These are phyloP conservation scores for Isoetes engelmannii DNA, from an alignment of 83 land plant genomes.

Conservation along the genomic window DNA sequence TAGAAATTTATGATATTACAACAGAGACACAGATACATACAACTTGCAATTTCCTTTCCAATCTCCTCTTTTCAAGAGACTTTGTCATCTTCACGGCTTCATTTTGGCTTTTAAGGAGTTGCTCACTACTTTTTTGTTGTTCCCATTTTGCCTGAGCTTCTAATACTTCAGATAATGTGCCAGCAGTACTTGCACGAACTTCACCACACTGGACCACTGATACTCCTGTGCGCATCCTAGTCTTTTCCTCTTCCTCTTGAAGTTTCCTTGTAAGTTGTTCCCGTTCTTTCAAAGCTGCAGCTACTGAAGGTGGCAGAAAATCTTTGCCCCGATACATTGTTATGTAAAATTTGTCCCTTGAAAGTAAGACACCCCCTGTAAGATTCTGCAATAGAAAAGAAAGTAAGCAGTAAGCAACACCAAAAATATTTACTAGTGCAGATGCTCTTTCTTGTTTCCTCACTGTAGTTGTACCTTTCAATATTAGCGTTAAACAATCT, in stretches of 20 bases:
- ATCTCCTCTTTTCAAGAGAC: slow-evolving; percentile 40
- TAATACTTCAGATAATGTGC: slow-evolving; percentile 59
- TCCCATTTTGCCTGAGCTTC: slow-evolving; percentile 75
- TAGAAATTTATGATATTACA: not conserved
- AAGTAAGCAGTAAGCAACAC: not conserved
- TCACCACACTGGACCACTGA: not conserved
- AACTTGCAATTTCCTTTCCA: slow-evolving; percentile 53
- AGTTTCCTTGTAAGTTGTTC: slow-evolving; percentile 57
- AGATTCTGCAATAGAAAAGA: slow-evolving; percentile 50
- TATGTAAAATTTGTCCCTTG: slow-evolving; percentile 78
- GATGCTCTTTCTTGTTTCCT: too few species aligned
- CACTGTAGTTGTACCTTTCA: too few species aligned
- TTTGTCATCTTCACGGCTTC: slow-evolving; percentile 51
- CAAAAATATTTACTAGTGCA: too few species aligned
- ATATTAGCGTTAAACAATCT: too few species aligned
- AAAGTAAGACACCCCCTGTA: slow-evolving; percentile 79
- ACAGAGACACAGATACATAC: slow-evolving; percentile 38
- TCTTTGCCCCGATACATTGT: slow-evolving; percentile 87
- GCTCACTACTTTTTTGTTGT: slow-evolving; percentile 42
- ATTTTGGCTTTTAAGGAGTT: slow-evolving; percentile 37
- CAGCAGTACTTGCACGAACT: slow-evolving; percentile 23
- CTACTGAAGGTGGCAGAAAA: slow-evolving; percentile 62
- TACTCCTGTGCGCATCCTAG: slow-evolving; percentile 16
- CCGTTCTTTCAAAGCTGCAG: slow-evolving; percentile 67
- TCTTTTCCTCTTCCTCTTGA: slow-evolving; percentile 85